Evolutionary conservation across 148 eudicot species (phyloP), one percentile per base, ranked within the genome.

Genomic region (Polygonum aviculare): DNA sequence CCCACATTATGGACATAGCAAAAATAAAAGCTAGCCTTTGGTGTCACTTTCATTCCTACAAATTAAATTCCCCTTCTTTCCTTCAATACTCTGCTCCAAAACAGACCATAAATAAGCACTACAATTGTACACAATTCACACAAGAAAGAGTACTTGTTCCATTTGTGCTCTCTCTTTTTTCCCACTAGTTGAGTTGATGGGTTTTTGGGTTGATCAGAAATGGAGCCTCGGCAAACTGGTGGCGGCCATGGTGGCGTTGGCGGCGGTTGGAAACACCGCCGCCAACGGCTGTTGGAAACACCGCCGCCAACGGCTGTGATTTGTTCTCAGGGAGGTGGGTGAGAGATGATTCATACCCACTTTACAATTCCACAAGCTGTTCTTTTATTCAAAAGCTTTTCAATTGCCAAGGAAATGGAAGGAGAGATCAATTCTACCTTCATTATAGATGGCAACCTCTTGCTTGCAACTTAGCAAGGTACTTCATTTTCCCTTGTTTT

Each of bases 301-400:
- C 74, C 6, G 21, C 3, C 31, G 39, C 21, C 49, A 38, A 78
- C 19, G 78, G 76, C 0, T 88, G 92, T 83, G 85, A 88, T 78
- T 82, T 83, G 51, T 88, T 78, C 80, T 79, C 81, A 55, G 90
- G 92, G 26, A 87, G 89, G 6, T 89, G 92, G 92, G 81, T 85
- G 12, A 83, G 72, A 8, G 87, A 81, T 41, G 78, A 81, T 38
- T 83, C 88, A 40, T 63, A 41, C 47, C 90, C 85, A n/a, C 59
- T 78, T 10, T 89, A 89, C 52, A 72, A 85, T 73, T 77, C 69
- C 70, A 16, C 79, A 10, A 35, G 69, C 2, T 89, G 92, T 51
- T 85, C 86, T 5, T 87, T 89, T 80, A 83, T 89, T 52, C 82
- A 85, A 47, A 78, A 71, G 19, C 88, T 87, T 76, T 87, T 89